phyloP scores from a whole-genome alignment of 805 yeast species.

The Candida chauliodis region DNA sequence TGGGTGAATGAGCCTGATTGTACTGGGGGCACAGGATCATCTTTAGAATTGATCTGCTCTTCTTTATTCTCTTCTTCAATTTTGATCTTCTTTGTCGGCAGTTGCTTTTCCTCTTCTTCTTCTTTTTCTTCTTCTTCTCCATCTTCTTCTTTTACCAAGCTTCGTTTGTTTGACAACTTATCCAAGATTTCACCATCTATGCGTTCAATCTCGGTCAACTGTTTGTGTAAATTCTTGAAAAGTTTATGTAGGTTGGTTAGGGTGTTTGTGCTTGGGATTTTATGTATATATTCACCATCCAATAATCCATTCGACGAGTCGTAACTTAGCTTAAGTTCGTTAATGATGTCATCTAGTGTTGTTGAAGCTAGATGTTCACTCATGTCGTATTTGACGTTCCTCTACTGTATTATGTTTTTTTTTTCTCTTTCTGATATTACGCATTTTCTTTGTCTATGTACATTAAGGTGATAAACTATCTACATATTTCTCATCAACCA shows the following conservation, averaged over 20 bases:
- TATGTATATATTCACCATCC: constrained; percentile 53
- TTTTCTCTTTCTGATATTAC: not conserved
- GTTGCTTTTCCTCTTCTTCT: constrained; percentile 8
- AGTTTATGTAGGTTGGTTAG: constrained; percentile 44
- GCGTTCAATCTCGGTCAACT: constrained; percentile 31
- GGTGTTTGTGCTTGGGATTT: constrained; percentile 38
- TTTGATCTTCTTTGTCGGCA: constrained; percentile 7
- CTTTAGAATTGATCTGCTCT: constrained; percentile 20
- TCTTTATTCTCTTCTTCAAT: constrained; percentile 2
- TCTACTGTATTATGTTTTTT: too few relatives aligned
- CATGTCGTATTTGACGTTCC: too few relatives aligned
- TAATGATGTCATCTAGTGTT: constrained; percentile 48
- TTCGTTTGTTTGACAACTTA: constrained; percentile 13
- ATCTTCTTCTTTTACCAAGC: constrained; percentile 5
- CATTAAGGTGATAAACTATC: constrained; percentile 20
- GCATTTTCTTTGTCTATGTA: constrained; percentile 7
- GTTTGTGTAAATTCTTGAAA: constrained; percentile 37
- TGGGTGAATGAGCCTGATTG: constrained; percentile 43
- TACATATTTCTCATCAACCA: constrained; percentile 32
- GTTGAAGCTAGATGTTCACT: constrained; percentile 31
- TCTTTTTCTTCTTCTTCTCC: constrained; percentile 6
- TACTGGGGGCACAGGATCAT: constrained; percentile 44
- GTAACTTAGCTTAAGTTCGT: constrained; percentile 50
- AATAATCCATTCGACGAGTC: constrained; percentile 58
- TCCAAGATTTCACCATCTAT: constrained; percentile 25